phyloP scores from a whole-genome alignment of 2,329 filamentous ascomycete species.

The Cordyceps fumosorosea region DNA sequence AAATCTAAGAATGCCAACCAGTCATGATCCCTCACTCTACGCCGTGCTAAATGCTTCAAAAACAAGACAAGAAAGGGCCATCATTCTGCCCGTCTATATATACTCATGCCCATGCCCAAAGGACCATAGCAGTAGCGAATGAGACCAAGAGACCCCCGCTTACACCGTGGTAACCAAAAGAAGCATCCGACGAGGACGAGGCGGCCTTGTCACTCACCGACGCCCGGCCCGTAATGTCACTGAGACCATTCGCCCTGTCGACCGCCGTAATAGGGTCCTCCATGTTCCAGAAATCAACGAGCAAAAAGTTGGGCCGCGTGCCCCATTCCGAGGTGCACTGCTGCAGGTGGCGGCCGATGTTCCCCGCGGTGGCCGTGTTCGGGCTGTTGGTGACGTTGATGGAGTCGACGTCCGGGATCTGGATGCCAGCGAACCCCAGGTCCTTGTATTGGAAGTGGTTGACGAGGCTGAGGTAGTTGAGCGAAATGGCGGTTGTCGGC shows the following conservation, averaged over 20 bases:
- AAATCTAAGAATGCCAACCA: neutral
- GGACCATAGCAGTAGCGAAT: neutral
- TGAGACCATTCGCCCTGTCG: constrained; percentile 58
- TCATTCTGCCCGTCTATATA: neutral
- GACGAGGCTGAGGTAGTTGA: constrained; percentile 61
- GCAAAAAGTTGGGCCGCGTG: constrained; percentile 61
- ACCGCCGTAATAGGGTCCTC: constrained; percentile 63
- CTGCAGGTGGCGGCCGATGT: constrained; percentile 46
- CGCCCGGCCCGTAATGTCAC: constrained; percentile 29
- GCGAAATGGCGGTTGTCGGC: constrained; percentile 46
- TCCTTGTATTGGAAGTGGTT: constrained; percentile 72
- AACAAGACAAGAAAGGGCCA: neutral
- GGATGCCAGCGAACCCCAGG: constrained; percentile 44
- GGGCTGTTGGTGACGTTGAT: constrained; percentile 61
- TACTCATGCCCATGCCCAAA: neutral
- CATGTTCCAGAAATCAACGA: constrained; percentile 75
- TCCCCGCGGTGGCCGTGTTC: constrained; percentile 44
- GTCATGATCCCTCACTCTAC: neutral
- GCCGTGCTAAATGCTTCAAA: constrained; percentile 2
- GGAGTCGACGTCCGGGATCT: constrained; percentile 54
- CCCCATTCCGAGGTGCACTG: constrained; percentile 53
- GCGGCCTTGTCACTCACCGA: constrained; percentile 17
- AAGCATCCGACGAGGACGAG: neutral
- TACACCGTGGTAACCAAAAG: neutral
- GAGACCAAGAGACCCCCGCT: neutral